Evolutionary conservation across 2,329 filamentous ascomycete genomes (phyloP), one percentile per base, ranked within the genome.

Genomic region (Diaporthe sp.): DNA sequence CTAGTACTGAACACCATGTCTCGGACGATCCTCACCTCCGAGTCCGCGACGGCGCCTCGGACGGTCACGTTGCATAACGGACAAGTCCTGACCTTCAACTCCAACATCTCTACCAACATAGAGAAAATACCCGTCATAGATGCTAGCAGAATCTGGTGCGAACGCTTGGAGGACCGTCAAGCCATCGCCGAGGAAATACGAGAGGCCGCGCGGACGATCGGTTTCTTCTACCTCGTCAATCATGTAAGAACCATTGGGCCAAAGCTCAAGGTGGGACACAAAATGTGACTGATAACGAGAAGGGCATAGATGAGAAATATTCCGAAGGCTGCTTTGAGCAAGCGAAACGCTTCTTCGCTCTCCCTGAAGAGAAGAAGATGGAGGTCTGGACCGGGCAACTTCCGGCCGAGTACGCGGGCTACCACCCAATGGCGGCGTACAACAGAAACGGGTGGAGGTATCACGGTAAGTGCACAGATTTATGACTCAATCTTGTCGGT

Each of bases 201-300:
- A 10, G 81, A 84, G 77, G 86, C 84, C 57, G 85, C 80, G 31
- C 82, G 78, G 75, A 82, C 83, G 25, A 84, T 85, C 55, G 85
- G 87, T 5, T 88, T 88, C 78, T 87, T 89, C 79, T 87, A 87
- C 44, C 80, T 85, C 22, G 77, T 81, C 49, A 82, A 84, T 76
- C 82, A 84, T 78, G 79, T 80, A n/a, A 47, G 77, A 22, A 57
- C 22, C 39, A n/a, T n/a, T n/a, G 15, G 4, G 22, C 12, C 25
- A 4, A 4, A 13, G 7, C 10, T 10, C 10, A 9, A 8, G 0
- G 3, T 53, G 25, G 47, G 1, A 20, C 9, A 17, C 10, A 22
- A 9, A 6, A 2, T 12, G 5, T 25, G n/a, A 17, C 31, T 53
- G 67, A 79, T 74, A 28, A 77, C 80, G 39, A 51, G 68, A 22